phyloP scores from a whole-genome alignment of 352 stramenopile genomes.

The Globisporangium radiosum region DNA sequence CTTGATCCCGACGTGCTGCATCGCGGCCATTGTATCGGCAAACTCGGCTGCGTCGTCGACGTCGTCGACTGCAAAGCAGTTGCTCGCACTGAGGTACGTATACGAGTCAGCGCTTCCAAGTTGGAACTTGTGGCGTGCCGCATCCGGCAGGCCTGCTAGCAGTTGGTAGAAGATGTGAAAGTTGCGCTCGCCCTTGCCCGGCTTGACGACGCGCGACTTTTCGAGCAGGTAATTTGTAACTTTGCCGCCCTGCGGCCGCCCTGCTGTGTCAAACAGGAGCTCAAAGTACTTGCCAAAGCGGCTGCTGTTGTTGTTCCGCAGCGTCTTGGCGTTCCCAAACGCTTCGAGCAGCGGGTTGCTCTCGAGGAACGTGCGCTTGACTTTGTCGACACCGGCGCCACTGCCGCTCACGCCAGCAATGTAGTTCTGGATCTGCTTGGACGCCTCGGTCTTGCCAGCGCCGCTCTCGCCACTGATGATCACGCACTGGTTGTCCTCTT shows the following conservation, averaged over 20 bases:
- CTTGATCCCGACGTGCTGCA: constrained; percentile 87
- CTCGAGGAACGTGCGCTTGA: constrained; percentile 89
- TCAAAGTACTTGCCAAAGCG: constrained; percentile 96
- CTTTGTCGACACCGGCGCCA: constrained; percentile 76
- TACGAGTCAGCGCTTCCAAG: constrained; percentile 74
- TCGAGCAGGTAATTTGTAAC: constrained; percentile 92
- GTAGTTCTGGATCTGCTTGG: constrained; percentile 90
- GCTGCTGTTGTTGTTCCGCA: constrained; percentile 94
- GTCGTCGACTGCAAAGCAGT: constrained; percentile 87
- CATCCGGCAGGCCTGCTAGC: constrained; percentile 51
- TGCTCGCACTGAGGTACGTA: constrained; percentile 85
- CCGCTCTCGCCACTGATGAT: constrained; percentile 86
- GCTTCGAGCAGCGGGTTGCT: constrained; percentile 94
- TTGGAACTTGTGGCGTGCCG: constrained; percentile 58
- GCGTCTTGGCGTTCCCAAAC: constrained; percentile 95
- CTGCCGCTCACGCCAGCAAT: constrained; percentile 78
- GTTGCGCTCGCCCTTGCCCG: constrained; percentile 86
- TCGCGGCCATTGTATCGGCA: constrained; percentile 78
- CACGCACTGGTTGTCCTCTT: constrained; percentile 88
- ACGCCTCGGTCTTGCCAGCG: constrained; percentile 83
- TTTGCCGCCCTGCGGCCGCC: constrained; percentile 74
- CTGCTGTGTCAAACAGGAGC: constrained; percentile 88
- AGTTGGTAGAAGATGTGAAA: constrained; percentile 96
- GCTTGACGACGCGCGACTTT: constrained; percentile 85
- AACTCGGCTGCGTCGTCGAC: constrained; percentile 89